Percentiles rank a stretch among this genome's conserved stretches.
Conservation (phyloP, 2,329 filamentous ascomycete species). For the Colletotrichum shisoi region DNA sequence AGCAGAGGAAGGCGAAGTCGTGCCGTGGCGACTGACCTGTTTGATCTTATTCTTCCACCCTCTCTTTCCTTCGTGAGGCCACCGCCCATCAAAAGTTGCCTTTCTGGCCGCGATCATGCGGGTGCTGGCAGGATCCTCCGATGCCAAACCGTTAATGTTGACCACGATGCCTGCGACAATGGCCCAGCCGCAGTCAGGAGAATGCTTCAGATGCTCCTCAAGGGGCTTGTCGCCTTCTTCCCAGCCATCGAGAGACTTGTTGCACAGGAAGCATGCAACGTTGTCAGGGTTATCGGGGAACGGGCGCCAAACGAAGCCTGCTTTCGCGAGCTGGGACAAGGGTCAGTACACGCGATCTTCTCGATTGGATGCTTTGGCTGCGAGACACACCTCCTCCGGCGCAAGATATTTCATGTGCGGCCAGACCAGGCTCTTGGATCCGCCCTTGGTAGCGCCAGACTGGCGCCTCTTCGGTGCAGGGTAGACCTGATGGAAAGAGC, state of each 20-base stretch:
- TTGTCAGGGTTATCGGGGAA: constrained; percentile 81
- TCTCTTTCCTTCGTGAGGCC: constrained; percentile 89
- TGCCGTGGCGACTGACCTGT: constrained; percentile 65
- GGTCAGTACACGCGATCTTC: constrained; percentile 30
- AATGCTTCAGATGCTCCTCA: constrained; percentile 84
- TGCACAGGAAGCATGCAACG: constrained; percentile 86
- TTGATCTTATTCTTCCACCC: constrained; percentile 90
- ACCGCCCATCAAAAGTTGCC: constrained; percentile 81
- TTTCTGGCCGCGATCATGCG: constrained; percentile 78
- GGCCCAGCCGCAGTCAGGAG: constrained; percentile 86
- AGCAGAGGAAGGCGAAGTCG: constrained; percentile 23
- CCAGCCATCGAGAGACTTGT: constrained; percentile 88
- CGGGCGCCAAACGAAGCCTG: constrained; percentile 90
- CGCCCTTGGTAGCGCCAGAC: constrained; percentile 68
- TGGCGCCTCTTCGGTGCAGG: constrained; percentile 72
- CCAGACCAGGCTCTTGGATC: constrained; percentile 71
- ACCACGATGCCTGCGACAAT: constrained; percentile 71
- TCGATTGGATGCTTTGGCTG: constrained; percentile 6
- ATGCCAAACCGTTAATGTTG: constrained; percentile 66
- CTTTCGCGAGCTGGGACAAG: constrained; percentile 75
- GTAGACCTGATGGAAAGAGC: constrained; percentile 76
- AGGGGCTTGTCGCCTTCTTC: constrained; percentile 85
- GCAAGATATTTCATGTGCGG: constrained; percentile 73
- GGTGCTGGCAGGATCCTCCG: constrained; percentile 76
- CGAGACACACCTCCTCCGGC: constrained; percentile 63